phyloP scores from a whole-genome alignment of 2,329 filamentous ascomycete genomes.

The Botrytis hyacinthi region DNA sequence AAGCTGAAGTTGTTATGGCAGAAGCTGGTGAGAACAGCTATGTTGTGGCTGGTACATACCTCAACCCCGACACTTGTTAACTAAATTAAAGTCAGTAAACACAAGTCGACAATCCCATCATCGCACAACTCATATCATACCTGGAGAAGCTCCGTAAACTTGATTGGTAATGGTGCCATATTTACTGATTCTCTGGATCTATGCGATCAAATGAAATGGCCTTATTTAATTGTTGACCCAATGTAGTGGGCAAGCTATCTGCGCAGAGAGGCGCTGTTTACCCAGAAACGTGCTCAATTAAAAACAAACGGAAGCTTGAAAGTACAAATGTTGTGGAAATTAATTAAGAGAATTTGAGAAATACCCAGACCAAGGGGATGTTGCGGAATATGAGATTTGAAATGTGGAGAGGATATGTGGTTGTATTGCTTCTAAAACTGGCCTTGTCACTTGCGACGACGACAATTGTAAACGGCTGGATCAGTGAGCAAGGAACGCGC shows the following conservation, averaged over 20 bases:
- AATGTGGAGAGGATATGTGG: slow-evolving; percentile 17
- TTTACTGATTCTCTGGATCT: slow-evolving; percentile 22
- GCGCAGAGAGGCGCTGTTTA: slow-evolving; percentile 20
- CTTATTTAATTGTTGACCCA: slow-evolving; percentile 22
- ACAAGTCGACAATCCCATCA: slow-evolving; percentile 57
- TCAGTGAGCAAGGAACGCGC: slow-evolving; percentile 3
- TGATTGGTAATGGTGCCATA: slow-evolving; percentile 69
- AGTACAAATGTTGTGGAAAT: slow-evolving; percentile 24
- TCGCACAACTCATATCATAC: slow-evolving; percentile 81
- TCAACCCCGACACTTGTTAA: slow-evolving; percentile 53
- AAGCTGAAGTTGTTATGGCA: slow-evolving; percentile 25
- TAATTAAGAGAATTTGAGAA: slow-evolving; percentile 29
- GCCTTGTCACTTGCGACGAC: slow-evolving; percentile 14
- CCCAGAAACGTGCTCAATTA: slow-evolving; percentile 33
- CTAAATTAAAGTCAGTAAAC: slow-evolving; percentile 40
- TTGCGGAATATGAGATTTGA: slow-evolving; percentile 5
- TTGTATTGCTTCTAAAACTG: slow-evolving; percentile 14
- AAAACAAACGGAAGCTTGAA: slow-evolving; percentile 25
- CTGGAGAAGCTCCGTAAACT: slow-evolving; percentile 89
- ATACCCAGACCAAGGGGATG: slow-evolving; percentile 25
- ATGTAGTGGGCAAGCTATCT: slow-evolving; percentile 17
- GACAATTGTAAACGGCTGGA: slow-evolving; percentile 15
- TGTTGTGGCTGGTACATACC: slow-evolving; percentile 43
- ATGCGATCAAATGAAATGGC: slow-evolving; percentile 32
- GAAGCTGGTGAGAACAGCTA: slow-evolving; percentile 25